phyloP scores from a whole-genome alignment of 2,329 filamentous ascomycete genomes.

The Graphilbum sp. region DNA sequence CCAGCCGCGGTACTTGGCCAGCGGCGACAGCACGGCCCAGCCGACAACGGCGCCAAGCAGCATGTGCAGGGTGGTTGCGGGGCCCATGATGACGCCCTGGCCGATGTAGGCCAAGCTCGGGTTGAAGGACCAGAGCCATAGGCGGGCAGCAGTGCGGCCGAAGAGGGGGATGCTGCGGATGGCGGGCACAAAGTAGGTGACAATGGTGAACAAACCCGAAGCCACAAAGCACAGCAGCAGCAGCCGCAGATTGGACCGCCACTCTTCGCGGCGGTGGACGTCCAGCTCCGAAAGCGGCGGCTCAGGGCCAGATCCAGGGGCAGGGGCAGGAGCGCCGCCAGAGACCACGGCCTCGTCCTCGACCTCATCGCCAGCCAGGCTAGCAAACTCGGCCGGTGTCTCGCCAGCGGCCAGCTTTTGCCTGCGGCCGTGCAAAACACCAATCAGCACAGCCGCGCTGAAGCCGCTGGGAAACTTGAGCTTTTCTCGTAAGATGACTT shows the following conservation, averaged over 20 bases:
- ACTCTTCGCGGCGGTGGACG: conserved; percentile 19
- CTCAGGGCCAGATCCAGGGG: too few species aligned
- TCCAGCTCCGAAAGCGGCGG: conserved; percentile 9
- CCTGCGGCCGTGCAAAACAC: conserved; percentile 56
- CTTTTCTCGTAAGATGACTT: conserved; percentile 87
- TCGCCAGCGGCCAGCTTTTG: conserved; percentile 2
- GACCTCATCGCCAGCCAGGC: conserved; percentile 10
- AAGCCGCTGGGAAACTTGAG: conserved; percentile 91
- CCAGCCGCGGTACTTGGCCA: conserved; percentile 78
- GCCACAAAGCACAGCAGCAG: conserved; percentile 39
- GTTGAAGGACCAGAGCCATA: conserved; percentile 93
- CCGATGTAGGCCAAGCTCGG: conserved; percentile 95
- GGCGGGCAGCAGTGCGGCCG: conserved; percentile 52
- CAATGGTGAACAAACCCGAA: conserved; percentile 55
- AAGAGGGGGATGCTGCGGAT: conserved; percentile 79
- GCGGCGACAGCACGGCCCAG: conserved; percentile 78
- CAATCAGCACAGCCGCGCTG: conserved; percentile 85
- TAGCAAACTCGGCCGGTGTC: conserved; percentile 13
- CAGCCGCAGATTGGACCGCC: conserved; percentile 32
- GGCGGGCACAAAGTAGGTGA: conserved; percentile 79
- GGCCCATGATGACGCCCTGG: conserved; percentile 97
- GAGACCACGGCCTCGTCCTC: too few species aligned
- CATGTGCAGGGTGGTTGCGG: conserved; percentile 91
- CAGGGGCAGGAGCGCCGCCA: too few species aligned
- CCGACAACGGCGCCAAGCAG: conserved; percentile 74